phyloP scores from a whole-genome alignment of 768 basidiomycete species.

The Lactarius quietus region DNA sequence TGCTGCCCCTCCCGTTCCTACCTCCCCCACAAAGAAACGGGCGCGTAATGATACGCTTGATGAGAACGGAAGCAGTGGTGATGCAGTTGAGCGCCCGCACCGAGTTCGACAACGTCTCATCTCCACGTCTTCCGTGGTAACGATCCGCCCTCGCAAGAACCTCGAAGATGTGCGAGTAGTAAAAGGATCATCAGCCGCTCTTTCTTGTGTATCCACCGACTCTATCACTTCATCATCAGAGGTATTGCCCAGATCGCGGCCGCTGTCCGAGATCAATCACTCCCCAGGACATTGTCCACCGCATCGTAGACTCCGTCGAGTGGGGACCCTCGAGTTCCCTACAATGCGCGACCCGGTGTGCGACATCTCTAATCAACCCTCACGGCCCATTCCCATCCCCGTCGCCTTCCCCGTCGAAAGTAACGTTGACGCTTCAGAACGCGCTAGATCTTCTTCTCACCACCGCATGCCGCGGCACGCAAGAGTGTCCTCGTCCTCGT shows the following conservation, averaged over 20 bases:
- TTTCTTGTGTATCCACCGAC: constrained; percentile 1
- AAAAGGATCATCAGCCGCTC: constrained; percentile 7
- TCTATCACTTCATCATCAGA: constrained; percentile 6
- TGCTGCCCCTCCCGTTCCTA: constrained; percentile 13
- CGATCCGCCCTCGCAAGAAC: constrained; percentile 21
- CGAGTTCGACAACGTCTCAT: constrained; percentile 25
- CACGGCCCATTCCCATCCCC: constrained; percentile 9
- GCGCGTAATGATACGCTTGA: constrained; percentile 24
- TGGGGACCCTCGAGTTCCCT: constrained; percentile 23
- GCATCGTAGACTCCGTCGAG: constrained; percentile 24
- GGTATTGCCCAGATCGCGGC: constrained; percentile 13
- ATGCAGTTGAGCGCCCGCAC: constrained; percentile 14
- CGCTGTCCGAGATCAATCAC: constrained; percentile 24
- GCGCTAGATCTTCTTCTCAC: neutral
- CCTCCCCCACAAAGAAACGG: constrained; percentile 21
- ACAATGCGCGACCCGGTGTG: too few species aligned
- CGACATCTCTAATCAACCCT: constrained; percentile 1
- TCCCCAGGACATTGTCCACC: constrained; percentile 8
- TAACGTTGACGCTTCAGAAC: neutral
- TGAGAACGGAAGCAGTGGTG: constrained; percentile 22
- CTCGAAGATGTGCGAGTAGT: constrained; percentile 2
- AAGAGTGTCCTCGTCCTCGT: constrained; percentile 7
- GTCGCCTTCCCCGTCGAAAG: neutral
- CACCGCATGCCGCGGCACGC: neutral
- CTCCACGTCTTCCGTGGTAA: constrained; percentile 26